Evolutionary conservation across 2,329 filamentous ascomycete genomes (phyloP), one percentile per base, ranked within the genome.

Genomic region (Arthroderma uncinatum): DNA sequence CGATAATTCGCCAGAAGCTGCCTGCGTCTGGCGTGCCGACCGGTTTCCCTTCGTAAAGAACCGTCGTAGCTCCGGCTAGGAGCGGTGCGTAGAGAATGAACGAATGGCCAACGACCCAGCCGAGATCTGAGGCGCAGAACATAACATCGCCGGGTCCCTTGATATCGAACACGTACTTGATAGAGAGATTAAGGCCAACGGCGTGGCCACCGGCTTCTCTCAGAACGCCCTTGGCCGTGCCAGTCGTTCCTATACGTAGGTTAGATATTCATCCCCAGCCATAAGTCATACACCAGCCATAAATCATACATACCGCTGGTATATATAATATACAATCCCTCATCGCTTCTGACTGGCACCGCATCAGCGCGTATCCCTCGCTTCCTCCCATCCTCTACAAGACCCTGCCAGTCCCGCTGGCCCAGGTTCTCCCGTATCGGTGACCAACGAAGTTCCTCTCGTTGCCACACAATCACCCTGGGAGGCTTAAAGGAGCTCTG

Each of bases 41-140:
- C 0, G 91, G 91, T 63, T 96, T 96, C n/a, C 91, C 92, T 73
- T 96, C 91, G 69, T 90, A 96, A 0, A 96, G 76, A 0, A 96
- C 82, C 0, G 89, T 95, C 1, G 90, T 85, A 1, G 91, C 90
- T 4, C 91, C 91, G 0, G 86, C 82, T 1, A 96, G 80, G 4
- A 97, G 80, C 10, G 91, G 91, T 2, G 83, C 91, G 67, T 96
- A 96, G 10, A 95, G 76, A 61, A 95, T 95, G 68, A 93, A 96
- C 4, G 83, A 86, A 67, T 90, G 83, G 2, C 88, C 88, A 0
- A 93, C 88, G 0, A 91, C 89, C 92, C 91, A 96, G 33, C 91
- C 92, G 57, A 96, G 92, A 66, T 97, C 91, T 12, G 85, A 89
- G 1, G 86, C 85, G 4, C 84, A 87, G 68, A 89, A 85, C 70